Base-by-base conservation (phyloP, 2,329 filamentous ascomycete genomes). In the Mycogone perniciosa region DNA sequence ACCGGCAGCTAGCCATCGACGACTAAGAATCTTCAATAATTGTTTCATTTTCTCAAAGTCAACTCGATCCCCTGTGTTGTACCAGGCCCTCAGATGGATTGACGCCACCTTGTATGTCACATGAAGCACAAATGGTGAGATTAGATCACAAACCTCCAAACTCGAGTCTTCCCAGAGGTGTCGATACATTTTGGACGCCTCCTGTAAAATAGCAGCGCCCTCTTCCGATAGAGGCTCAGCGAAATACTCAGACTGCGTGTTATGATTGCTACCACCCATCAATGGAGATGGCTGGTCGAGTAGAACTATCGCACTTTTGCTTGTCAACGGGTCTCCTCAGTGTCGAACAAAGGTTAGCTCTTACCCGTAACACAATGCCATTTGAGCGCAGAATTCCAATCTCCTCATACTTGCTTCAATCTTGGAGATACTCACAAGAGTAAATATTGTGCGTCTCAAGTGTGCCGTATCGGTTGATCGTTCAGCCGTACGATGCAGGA, bases 391-490 rank as follows among this genome's bases (percentile, higher is more conserved):
- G 13, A 52, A 52, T 13, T 52, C 45, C 4, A 54, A 26, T 9
- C 45, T 41, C 5, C 46, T 51, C 37, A 47, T 45, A 11, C 42
- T 35, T 6, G 40, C 44, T 20, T 54, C 52, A 1, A 52, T 45
- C 5, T 39, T 46, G 5, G 43, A 46, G 4, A 54, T 40, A 5
- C 49, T 39, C 4, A 54, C 38, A 10, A 54, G 43, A 2, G 52
- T 45, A 29, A 49, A 46, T 31, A 54, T 54, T 9, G 52, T 54
- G 31, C 52, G 52, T 27, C 52, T 40, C 4, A 54, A 27, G 11
- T 54, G 52, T 4, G 45, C 11, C 7, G 44, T 54, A 6, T 48
- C 49, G 31, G 35, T 33, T 9, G 41, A 34, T 9, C 35, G 11
- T 20, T 54, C 50, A 10, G 45, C 10, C 29, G 44, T 31, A 0